Evolutionary conservation across 2,329 filamentous ascomycete species (phyloP).

Genomic region (Colletotrichum sp.): DNA sequence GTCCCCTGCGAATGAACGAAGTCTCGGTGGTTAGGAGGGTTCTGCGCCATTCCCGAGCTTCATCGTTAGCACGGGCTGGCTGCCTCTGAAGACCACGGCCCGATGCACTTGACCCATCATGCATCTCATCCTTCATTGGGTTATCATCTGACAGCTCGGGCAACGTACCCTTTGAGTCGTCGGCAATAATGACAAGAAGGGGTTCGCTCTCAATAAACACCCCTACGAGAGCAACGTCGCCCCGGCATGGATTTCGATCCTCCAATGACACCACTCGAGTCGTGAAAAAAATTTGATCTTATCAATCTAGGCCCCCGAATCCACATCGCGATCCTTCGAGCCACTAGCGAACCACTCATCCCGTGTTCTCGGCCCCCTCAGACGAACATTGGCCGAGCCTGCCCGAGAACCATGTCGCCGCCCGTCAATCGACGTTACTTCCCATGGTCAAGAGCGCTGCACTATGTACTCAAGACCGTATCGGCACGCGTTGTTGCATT

Average conservation of each 20-base stretch:
- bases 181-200: background rate
- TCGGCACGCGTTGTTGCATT: background rate
- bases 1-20: background rate
- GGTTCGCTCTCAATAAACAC: background rate
- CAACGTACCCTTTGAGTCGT: background rate
- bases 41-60: background rate
- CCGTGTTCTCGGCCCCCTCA: background rate
- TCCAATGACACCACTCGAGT: background rate
- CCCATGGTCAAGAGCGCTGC: background rate
- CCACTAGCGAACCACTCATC: background rate
- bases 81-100: background rate
- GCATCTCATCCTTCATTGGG: background rate
- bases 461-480: background rate
- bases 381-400: background rate
- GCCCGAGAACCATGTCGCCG: background rate
- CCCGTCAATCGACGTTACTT: background rate
- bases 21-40: background rate
- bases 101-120: background rate
- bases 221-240: background rate
- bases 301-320: constrained; percentile 3
- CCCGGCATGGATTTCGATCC: background rate
- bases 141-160: background rate
- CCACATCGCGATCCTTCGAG: constrained; percentile 7
- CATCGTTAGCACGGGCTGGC: background rate
- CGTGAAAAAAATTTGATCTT: background rate